Base-by-base conservation (phyloP, 495 filamentous ascomycete species). In the Neurospora sp. region DNA sequence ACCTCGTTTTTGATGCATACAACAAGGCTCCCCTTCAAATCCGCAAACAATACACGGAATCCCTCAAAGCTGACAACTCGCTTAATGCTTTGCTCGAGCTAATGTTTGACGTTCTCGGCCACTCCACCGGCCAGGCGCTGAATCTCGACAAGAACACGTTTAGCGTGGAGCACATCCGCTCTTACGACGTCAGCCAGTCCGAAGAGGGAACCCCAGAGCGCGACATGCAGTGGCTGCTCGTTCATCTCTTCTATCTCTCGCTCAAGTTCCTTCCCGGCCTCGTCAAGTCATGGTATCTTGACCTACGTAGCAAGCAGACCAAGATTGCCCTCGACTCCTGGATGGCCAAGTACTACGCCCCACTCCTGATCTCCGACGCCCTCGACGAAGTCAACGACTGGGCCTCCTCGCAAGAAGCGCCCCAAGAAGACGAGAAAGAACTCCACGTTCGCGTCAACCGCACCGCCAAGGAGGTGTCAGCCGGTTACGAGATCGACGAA, bases 1-100 rank as follows among this genome's bases (percentile, higher is more conserved):
- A 93, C 72, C 83, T 98, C 16, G 88, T 97, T 4, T 98, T 97
- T 78, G 94, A 96, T 76, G 92, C 94, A 73, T 96, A 96, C 79
- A 83, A 86, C 69, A 89, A 91, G 59, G 89, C 94, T 7, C 94
- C 94, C 5, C 90, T 91, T 79, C 90, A 92, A 77, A 89, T 97
- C 11, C 91, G 92, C 76, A 88, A 86, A 69, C 89, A 94, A 76
- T 99, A 98, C 78, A 86, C 88, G 0, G 85, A 91, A 5, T 87
- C 89, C 40, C 87, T 98, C 72, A 94, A 93, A 79, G 88, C 92
- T 39, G 91, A 91, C 18, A 85, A 89, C 20, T 91, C 91, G 70
- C 79, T 95, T 3, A 81, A 84, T 8, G 89, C 91, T 9, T 79
- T 99, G 3, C 83, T 98, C 59, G 83, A 90, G 62, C 94, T 97